Evolutionary conservation across 2,329 filamentous ascomycete genomes (phyloP), one percentile per base, ranked within the genome.

Genomic region (Celoporthe dispersa): DNA sequence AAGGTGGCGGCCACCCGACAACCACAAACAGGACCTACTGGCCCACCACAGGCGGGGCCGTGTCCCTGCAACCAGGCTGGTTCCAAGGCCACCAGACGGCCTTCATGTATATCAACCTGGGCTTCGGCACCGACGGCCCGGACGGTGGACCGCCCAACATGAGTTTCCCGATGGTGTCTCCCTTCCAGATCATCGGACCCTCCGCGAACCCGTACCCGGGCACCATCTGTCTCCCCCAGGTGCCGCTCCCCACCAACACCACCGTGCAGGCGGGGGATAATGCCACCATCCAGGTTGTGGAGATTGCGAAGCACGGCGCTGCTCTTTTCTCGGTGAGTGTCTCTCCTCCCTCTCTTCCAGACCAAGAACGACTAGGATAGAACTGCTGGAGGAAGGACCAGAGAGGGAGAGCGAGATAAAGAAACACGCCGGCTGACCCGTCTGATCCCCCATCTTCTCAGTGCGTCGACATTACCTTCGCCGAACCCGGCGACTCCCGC

Each of bases 401-500:
- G 35, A 35, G 35, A 35, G 35, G 8, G 35, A 35, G 8, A 35
- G 35, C 35, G 35, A n/a, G n/a, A 37, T 37, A 37, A 37, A 37
- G 5, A 37, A 37, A 14, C n/a, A 62, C 8, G 22, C 39, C 9
- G 6, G 28, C 35, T 39, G 16, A 61, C 57, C 35, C 28, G 1
- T 60, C 9, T 37, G 11, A 1, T 59, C 55, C 33, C 14, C 31
- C 7, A 14, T 25, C 2, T 19, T 19, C 28, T 19, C 28, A 97
- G 94, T 98, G 96, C 78, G 94, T 97, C 75, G 95, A 98, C 78
- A 97, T 98, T 76, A 95, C 92, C 62, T 97, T 98, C 75, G 93
- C 91, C 63, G 92, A 94, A 1, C 92, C 92, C 33, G 83, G 89
- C 76, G 91, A 97, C 78, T 73, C 81, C 53, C 82, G 81, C 61